phyloP scores from a whole-genome alignment of 257 asterid species.

The Solanum habrochaites region DNA sequence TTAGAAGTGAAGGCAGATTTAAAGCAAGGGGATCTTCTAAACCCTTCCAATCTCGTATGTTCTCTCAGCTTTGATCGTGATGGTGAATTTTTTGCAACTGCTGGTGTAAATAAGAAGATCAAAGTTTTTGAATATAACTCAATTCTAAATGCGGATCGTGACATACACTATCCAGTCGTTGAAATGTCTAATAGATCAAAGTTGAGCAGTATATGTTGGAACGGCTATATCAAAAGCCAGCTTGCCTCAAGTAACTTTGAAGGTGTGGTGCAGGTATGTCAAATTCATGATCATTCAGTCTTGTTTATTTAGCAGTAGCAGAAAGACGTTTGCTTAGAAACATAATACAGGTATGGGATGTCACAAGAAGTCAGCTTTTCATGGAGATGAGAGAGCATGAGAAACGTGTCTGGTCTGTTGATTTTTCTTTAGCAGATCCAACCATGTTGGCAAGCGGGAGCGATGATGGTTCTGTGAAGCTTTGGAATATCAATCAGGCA shows the following conservation, averaged over 20 bases:
- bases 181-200: constrained; percentile 88
- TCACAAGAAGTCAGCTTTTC: constrained; percentile 73
- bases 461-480: constrained; percentile 95
- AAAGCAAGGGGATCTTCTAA: constrained; percentile 90
- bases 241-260: constrained; percentile 97
- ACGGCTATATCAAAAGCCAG: constrained; percentile 86
- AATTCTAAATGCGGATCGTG: constrained; percentile 55
- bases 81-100: constrained; percentile 92
- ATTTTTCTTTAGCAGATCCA: constrained; percentile 88
- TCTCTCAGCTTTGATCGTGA: constrained; percentile 93
- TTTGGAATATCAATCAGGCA: constrained; percentile 99
- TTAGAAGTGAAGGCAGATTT: constrained; percentile 83
- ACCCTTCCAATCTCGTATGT: constrained; percentile 86
- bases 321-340: background rate
- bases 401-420: constrained; percentile 92
- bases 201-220: constrained; percentile 97
- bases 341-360: constrained; percentile 83
- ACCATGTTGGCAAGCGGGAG: constrained; percentile 97
- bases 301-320: background rate
- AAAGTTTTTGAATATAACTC: constrained; percentile 84
- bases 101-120: constrained; percentile 97
- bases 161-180: constrained; percentile 92
- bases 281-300: background rate
- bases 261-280: constrained; percentile 87
- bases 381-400: constrained; percentile 96